Base-by-base conservation (phyloP, 208 protist genomes). In the Sergeia podlipaevii region DNA sequence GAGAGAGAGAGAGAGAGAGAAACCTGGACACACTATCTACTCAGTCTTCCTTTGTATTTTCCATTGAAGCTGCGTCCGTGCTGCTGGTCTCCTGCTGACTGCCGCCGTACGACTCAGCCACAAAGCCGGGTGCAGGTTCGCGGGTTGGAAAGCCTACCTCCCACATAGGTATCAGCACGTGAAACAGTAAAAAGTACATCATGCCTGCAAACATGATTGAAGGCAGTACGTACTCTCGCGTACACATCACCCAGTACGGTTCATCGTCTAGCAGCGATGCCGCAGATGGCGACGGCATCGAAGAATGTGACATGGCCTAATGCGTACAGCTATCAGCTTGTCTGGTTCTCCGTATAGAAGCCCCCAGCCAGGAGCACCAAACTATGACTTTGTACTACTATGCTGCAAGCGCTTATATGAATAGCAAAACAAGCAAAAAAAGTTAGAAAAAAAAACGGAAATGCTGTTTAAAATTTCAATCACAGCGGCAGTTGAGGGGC, bases 201-300 rank as follows among this genome's bases (percentile, higher is more conserved):
- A 91, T 76, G 1, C 26, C 44, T 0, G 27, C 53, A 45, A 91
- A 91, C 2, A 85, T 56, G 0, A 66, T 45, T n/a, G 45, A 36
- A 2, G 83, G 83, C 10, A 91, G 69, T 4, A 85, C 24, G 65
- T 83, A 84, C 58, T 91, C 83, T 5, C 83, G 63, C 45, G 79
- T 43, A 24, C 60, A 69, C 65, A 74, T 68, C 4, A 64, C 43
- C 48, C 65, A 65, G 29, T 57, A 45, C 10, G 70, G 34, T 51
- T 91, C 83, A 23, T 69, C 73, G 20, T 71, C 64, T n/a, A n/a
- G n/a, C n/a, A n/a, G 41, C 17, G n/a, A 7, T 7, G 41, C 6
- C 23, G 41, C 7, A 20, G 41, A 45, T 7, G 6, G 41, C 13
- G 41, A 45, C 8, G 41, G 10, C 7, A 7, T 8, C 7, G 41